Evolutionary conservation across 345 rosid species (phyloP).

Genomic region (Melaleuca quinquenervia): DNA sequence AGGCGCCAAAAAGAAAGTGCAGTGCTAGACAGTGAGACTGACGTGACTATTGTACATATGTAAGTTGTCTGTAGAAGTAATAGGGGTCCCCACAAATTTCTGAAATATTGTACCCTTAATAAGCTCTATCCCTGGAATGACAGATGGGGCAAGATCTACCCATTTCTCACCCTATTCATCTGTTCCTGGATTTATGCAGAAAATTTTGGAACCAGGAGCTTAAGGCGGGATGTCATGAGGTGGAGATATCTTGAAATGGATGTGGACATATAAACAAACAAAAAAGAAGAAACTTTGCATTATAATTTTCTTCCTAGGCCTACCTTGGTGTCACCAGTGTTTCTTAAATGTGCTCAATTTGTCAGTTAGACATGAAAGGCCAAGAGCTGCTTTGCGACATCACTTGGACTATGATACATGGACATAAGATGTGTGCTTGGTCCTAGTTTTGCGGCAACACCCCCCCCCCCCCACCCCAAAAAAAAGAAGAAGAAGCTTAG

Average conservation of each 20-base stretch:
- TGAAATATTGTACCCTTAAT: neutral
- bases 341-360: neutral
- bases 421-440: neutral
- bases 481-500: neutral
- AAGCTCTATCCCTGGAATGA: neutral
- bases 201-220: neutral
- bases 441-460: neutral
- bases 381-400: neutral
- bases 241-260: neutral
- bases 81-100: neutral
- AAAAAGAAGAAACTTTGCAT: neutral
- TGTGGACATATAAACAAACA: neutral
- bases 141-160: neutral
- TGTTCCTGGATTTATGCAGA: neutral
- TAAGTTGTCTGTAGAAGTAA: neutral
- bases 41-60: neutral
- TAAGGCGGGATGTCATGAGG: neutral
- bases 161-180: neutral
- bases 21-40: neutral
- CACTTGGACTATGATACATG: neutral
- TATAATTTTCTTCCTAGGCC: neutral
- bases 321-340: neutral
- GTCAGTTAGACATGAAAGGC: neutral
- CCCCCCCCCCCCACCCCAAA: neutral
- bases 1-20: neutral